These are phyloP conservation scores for Phellinidium pouzarii DNA, from an alignment of 1,284 basidiomycete species.

Conservation along the genomic window DNA sequence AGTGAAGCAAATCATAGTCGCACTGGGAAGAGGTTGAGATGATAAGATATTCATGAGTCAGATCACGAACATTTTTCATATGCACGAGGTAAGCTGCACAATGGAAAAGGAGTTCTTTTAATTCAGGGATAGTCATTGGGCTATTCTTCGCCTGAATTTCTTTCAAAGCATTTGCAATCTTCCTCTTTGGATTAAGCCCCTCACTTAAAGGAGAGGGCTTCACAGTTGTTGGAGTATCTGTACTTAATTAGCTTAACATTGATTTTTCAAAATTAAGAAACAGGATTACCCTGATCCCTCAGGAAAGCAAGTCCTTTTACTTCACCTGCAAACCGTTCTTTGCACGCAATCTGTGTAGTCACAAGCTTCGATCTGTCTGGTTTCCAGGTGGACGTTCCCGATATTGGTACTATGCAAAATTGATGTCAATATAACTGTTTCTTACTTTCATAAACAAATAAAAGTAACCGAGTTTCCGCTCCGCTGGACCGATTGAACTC, in stretches of 20 bases:
- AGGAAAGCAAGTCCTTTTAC: slow-evolving; percentile 74
- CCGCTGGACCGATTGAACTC: slow-evolving; percentile 71
- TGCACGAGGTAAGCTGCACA: slow-evolving; percentile 79
- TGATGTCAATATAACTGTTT: background rate
- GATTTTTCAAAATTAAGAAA: background rate
- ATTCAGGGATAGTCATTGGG: slow-evolving; percentile 68
- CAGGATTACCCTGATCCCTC: slow-evolving; percentile 40
- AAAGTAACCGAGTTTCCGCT: slow-evolving; percentile 67
- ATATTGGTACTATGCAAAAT: slow-evolving; percentile 48
- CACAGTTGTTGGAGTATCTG: background rate
- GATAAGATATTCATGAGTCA: background rate
- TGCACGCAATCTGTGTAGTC: slow-evolving; percentile 76
- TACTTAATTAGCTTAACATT: slow-evolving; percentile 6
- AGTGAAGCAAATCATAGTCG: slow-evolving; percentile 83
- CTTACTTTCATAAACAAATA: background rate
- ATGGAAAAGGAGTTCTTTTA: slow-evolving; percentile 83
- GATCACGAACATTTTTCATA: slow-evolving; percentile 47
- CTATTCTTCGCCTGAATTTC: slow-evolving; percentile 70
- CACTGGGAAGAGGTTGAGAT: slow-evolving; percentile 39
- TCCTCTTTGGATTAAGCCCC: slow-evolving; percentile 54
- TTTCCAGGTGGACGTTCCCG: slow-evolving; percentile 50
- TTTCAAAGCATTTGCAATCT: slow-evolving; percentile 61
- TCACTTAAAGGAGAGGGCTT: background rate
- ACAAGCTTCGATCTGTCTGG: slow-evolving; percentile 74
- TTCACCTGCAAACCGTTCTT: slow-evolving; percentile 84